Base-by-base conservation (phyloP, 352 stramenopile genomes). In the Phytophthora tentaculata region DNA sequence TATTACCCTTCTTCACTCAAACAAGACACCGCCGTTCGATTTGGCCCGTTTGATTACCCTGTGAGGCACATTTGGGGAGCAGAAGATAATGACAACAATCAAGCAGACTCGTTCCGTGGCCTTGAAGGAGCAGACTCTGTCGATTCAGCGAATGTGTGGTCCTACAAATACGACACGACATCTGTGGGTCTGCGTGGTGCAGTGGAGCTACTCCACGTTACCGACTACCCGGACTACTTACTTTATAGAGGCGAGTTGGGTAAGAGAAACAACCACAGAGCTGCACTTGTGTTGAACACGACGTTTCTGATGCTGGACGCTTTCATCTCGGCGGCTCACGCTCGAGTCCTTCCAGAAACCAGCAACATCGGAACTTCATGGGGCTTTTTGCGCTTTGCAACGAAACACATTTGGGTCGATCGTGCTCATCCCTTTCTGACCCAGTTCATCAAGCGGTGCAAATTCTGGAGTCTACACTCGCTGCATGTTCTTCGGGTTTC, bases 21-120 rank as follows among this genome's bases (percentile, higher is more conserved):
- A 16, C 75, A 77, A 0, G 62, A 54, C 28, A 72, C 66, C 7
- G 56, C 50, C 0, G 60, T 76, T 14, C 69, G 49, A 19, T 88
- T 83, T 26, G 81, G 77, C 0, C 79, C 79, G 1, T 88, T 74
- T 54, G 61, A 62, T 19, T 88, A 88, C 32, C 76, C 70, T 0
- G 54, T 88, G 13, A 56, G 51, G 12, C 79, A 88, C n/a, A 69
- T 87, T 35, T 55, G 50, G 44, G 51, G 64, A 39, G 10, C 2
- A 9, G 20, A 10, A 26, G 32, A 52, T 5, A 54, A 32, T 26
- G 64, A 23, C 22, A 64, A 22, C 22, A 50, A 44, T 19, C n/a
- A n/a, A n/a, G 47, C 19, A n/a, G 23, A 20, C 19, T 16, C 10
- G 13, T 77, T 74, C 32, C n/a, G 16, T 24, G 70, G 53, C 24